phyloP scores from a whole-genome alignment of 495 filamentous ascomycete species.

The Neurospora sublineolata region DNA sequence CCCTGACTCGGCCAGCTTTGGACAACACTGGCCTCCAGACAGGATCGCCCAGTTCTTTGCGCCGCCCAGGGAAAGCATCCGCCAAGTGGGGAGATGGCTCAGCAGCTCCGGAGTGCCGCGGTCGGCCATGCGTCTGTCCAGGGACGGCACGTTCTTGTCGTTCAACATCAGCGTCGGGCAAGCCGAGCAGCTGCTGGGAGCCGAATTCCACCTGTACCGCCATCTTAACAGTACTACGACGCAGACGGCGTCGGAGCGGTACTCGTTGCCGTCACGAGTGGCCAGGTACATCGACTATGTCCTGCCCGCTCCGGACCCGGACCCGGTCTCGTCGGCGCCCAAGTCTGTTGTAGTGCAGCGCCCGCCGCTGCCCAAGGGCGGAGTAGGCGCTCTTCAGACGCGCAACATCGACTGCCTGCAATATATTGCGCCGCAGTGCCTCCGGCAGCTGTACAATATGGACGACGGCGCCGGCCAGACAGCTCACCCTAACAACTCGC shows the following conservation, averaged over 20 bases:
- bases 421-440: conserved; percentile 47
- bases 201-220: neutral
- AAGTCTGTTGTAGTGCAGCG: neutral
- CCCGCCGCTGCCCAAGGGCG: conserved; percentile 3
- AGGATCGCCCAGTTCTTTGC: conserved; percentile 12
- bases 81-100: conserved; percentile 31
- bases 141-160: neutral
- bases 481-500: conserved; percentile 12
- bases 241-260: neutral
- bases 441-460: conserved; percentile 48
- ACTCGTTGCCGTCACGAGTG: neutral
- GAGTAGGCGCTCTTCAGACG: neutral
- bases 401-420: conserved; percentile 26
- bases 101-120: conserved; percentile 31
- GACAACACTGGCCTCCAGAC: conserved; percentile 12
- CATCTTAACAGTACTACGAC: neutral
- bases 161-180: neutral
- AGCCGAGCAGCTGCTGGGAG: neutral
- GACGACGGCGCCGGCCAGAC: conserved; percentile 6
- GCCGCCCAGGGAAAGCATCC: conserved; percentile 4
- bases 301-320: neutral
- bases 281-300: neutral
- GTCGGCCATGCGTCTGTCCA: neutral
- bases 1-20: conserved; percentile 17
- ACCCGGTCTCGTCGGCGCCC: neutral